Conservation (phyloP, 2,329 filamentous ascomycete species). For the Chaetomium olivaceum region DNA sequence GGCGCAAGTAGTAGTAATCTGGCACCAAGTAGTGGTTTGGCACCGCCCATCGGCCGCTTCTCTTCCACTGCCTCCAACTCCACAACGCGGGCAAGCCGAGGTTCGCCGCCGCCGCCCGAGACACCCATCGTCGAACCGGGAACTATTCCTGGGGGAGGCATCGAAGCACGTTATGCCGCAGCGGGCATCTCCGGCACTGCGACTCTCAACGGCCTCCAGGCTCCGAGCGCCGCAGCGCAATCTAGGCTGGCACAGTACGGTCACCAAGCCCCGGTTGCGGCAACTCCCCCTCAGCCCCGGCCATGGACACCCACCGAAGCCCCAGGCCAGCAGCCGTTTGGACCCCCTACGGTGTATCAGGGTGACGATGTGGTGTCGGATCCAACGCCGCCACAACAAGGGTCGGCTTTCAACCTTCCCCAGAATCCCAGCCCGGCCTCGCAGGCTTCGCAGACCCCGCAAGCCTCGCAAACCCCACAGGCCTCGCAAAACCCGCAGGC, state of each 20-base stretch:
- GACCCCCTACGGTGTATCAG: conserved; percentile 88
- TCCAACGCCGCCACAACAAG: conserved; percentile 54
- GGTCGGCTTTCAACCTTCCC: conserved; percentile 46
- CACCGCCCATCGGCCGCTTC: conserved; percentile 58
- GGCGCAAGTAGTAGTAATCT: conserved; percentile 29
- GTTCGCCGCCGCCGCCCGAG: conserved; percentile 92
- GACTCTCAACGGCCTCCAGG: conserved; percentile 72
- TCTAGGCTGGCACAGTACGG: conserved; percentile 80
- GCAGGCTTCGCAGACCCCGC: conserved; percentile 39
- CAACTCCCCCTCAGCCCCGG: conserved; percentile 47
- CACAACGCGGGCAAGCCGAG: conserved; percentile 86
- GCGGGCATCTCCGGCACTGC: conserved; percentile 85
- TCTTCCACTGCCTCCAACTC: conserved; percentile 88
- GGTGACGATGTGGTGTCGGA: conserved; percentile 70
- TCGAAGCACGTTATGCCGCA: conserved; percentile 88
- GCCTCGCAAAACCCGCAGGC: conserved; percentile 20
- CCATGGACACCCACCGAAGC: conserved; percentile 96
- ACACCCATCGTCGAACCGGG: conserved; percentile 79
- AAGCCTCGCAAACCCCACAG: conserved; percentile 28
- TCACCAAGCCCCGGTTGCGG: conserved; percentile 46
- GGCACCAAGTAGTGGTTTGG: conserved; percentile 22
- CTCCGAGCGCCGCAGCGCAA: conserved; percentile 74
- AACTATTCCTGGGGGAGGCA: conserved; percentile 71
- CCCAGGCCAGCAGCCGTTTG: conserved; percentile 82
- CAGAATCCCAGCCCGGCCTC: conserved; percentile 43